Conservation (phyloP, 2,329 filamentous ascomycete species). For the Trichoderma sp. region DNA sequence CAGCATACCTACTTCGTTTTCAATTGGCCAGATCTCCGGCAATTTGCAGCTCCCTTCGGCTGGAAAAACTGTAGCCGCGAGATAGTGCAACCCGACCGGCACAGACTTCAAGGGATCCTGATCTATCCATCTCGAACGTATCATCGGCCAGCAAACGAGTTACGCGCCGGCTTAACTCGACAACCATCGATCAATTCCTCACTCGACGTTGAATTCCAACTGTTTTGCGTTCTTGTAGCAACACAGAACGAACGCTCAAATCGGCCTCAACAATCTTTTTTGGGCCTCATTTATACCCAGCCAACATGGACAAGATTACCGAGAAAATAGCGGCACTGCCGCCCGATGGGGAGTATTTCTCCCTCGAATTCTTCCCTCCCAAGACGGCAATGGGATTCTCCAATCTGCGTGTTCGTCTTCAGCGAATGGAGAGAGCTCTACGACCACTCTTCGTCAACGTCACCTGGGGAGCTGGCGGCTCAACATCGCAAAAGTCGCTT, state of each 20-base stretch:
- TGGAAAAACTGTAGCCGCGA: not conserved
- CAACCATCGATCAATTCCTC: not conserved
- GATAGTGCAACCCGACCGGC: not conserved
- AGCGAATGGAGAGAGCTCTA: conserved; percentile 90
- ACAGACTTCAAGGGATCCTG: not conserved
- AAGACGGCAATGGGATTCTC: conserved; percentile 96
- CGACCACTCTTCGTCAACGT: conserved; percentile 95
- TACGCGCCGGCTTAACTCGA: not conserved
- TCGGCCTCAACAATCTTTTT: not conserved
- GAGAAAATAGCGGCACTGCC: conserved; percentile 93
- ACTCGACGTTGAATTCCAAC: not conserved
- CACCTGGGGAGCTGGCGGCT: conserved; percentile 96
- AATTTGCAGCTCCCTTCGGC: not conserved
- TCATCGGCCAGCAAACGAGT: not conserved
- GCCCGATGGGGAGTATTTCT: conserved; percentile 82
- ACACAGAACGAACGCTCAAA: not conserved
- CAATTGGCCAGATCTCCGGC: not conserved
- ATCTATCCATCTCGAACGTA: not conserved
- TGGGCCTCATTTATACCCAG: not conserved
- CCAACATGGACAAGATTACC: conserved; percentile 79
- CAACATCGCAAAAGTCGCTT: conserved; percentile 85
- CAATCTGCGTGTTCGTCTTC: conserved; percentile 88
- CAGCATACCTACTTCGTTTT: not conserved
- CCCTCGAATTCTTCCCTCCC: conserved; percentile 98
- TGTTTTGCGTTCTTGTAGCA: not conserved